Evolutionary conservation across 345 rosid genomes (phyloP).

Genomic region (Lenwebbia sp.): DNA sequence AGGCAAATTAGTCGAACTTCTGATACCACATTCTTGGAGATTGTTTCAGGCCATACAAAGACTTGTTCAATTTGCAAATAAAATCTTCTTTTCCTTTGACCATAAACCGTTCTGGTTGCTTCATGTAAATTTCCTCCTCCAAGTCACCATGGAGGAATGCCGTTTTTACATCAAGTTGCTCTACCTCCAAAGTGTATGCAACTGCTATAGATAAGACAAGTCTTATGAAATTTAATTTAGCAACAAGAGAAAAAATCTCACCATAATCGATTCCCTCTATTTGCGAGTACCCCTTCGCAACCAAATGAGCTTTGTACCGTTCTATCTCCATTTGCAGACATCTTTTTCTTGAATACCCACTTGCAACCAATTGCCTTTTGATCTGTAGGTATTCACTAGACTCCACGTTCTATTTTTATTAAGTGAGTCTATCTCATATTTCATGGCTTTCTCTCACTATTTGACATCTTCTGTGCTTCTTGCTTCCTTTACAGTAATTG

Average conservation of each 20-base stretch:
- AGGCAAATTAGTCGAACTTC: background rate
- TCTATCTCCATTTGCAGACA: background rate
- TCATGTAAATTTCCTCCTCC: too few species aligned
- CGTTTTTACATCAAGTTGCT: too few species aligned
- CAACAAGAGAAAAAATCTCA: background rate
- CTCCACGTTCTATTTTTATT: background rate
- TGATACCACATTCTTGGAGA: background rate
- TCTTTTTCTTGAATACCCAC: background rate
- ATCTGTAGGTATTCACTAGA: rapidly evolving
- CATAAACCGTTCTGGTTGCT: too few species aligned
- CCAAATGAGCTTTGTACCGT: background rate
- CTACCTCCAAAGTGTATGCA: too few species aligned
- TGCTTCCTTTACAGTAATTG: background rate
- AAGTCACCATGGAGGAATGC: too few species aligned
- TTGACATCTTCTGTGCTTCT: background rate
- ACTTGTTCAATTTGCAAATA: too few species aligned
- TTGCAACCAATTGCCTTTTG: background rate
- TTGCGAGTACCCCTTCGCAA: background rate
- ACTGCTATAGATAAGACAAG: too few species aligned
- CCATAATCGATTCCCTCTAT: background rate
- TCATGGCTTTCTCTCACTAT: background rate
- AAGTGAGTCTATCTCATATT: background rate
- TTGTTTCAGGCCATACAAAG: background rate
- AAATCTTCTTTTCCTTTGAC: too few species aligned
- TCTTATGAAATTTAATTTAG: too few species aligned